Conservation (phyloP, 345 rosid species). For the Eucalyptus dawsonii region DNA sequence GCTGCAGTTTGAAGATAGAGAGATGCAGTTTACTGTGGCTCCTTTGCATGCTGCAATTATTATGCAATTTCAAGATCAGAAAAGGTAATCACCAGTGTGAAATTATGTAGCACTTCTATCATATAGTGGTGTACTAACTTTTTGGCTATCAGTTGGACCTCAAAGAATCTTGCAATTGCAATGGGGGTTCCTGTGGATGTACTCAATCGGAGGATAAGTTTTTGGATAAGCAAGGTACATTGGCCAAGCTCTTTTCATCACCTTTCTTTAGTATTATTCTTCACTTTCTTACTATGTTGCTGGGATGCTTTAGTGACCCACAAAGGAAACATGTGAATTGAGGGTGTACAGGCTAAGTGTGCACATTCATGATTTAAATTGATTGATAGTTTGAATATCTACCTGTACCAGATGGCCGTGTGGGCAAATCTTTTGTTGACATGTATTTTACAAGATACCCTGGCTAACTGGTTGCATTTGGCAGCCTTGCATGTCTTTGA, state of each 20-base stretch:
- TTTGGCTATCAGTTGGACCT: conserved; percentile 62
- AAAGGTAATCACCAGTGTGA: conserved; percentile 31
- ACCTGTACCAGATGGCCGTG: not conserved
- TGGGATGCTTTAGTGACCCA: not conserved
- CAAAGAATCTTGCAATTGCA: conserved; percentile 55
- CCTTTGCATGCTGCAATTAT: conserved; percentile 88
- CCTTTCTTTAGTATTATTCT: not conserved
- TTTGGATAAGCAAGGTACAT: conserved; percentile 88
- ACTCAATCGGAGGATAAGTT: conserved; percentile 63
- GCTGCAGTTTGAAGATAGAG: conserved; percentile 84
- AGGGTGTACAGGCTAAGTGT: not conserved
- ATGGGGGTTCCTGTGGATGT: conserved; percentile 63
- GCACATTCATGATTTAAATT: not conserved
- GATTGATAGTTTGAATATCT: not conserved
- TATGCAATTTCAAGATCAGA: conserved; percentile 90
- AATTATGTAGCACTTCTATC: not conserved
- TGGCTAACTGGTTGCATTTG: not conserved
- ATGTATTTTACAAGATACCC: not conserved
- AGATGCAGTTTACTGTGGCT: conserved; percentile 63
- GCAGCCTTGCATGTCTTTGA: not conserved
- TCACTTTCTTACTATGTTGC: not conserved
- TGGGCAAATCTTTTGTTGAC: not conserved
- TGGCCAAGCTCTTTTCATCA: not conserved
- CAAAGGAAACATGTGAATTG: not conserved
- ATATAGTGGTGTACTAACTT: not conserved